Percentiles rank a stretch among this genome's conserved stretches.
These are phyloP conservation scores for Tricholoma saponaceum DNA, from an alignment of 768 basidiomycete genomes.

Conservation along the genomic window DNA sequence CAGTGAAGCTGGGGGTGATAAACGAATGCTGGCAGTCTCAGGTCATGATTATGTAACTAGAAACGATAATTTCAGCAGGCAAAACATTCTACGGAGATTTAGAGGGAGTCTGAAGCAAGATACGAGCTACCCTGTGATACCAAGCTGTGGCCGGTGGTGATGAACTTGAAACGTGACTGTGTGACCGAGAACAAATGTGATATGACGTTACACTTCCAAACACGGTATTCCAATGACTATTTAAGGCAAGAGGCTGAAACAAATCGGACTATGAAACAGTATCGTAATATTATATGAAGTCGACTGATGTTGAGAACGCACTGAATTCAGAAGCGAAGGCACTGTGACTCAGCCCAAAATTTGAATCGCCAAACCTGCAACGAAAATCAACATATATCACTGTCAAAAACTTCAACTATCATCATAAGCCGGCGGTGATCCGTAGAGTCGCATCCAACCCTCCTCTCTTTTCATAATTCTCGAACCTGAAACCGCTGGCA, in stretches of 20 bases:
- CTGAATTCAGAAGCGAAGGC: neutral
- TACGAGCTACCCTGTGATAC: neutral
- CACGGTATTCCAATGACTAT: neutral
- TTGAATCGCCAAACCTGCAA: neutral
- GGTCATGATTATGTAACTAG: neutral
- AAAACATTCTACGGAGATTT: neutral
- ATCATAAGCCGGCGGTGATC: constrained; percentile 19
- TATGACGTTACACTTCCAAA: neutral
- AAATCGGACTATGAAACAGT: neutral
- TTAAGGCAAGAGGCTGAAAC: neutral
- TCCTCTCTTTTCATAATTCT: constrained; percentile 63
- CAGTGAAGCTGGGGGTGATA: neutral
- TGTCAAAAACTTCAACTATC: no score
- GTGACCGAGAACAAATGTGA: neutral
- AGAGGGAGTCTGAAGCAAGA: neutral
- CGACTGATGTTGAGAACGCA: no score
- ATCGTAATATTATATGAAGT: no score
- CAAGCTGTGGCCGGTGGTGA: constrained; percentile 1
- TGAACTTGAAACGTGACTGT: constrained; percentile 12
- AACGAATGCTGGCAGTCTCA: neutral
- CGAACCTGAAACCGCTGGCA: constrained; percentile 69
- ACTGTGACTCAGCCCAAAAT: neutral
- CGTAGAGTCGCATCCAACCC: constrained; percentile 55
- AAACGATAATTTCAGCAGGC: constrained; percentile 1
- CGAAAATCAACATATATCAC: no score